These are phyloP conservation scores for Umbelopsis isabellina DNA, from an alignment of 192 early-diverging fungal genomes.

Conservation along the genomic window DNA sequence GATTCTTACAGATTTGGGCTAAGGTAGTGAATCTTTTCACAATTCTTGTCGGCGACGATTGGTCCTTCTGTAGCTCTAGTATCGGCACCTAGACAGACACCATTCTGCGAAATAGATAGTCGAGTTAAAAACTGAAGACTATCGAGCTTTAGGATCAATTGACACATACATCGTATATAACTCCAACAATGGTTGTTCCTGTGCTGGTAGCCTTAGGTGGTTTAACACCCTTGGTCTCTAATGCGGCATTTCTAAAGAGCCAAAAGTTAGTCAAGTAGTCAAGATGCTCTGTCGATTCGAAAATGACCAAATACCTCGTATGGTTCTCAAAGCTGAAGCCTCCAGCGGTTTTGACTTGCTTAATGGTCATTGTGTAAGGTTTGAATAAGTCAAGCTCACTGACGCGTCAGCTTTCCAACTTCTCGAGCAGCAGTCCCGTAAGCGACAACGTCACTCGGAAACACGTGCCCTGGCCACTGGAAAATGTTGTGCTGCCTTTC, in stretches of 20 bases:
- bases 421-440: slow-evolving; percentile 19
- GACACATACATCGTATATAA: slow-evolving; percentile 79
- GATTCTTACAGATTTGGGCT: slow-evolving; percentile 88
- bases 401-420: slow-evolving; percentile 22
- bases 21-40: slow-evolving; percentile 97
- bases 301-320: slow-evolving; percentile 54
- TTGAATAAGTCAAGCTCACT: background rate
- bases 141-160: background rate
- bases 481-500: background rate
- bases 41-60: slow-evolving; percentile 99
- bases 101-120: slow-evolving; percentile 60
- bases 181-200: slow-evolving; percentile 96
- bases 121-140: background rate
- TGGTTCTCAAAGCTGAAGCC: slow-evolving; percentile 92
- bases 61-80: slow-evolving; percentile 94
- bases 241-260: slow-evolving; percentile 68
- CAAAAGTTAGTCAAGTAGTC: background rate
- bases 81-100: slow-evolving; percentile 93
- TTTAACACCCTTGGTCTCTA: slow-evolving; percentile 77
- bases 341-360: slow-evolving; percentile 51
- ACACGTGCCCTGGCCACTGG: background rate
- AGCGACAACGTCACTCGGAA: slow-evolving; percentile 13
- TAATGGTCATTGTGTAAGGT: slow-evolving; percentile 55
- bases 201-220: slow-evolving; percentile 89
- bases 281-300: background rate